phyloP scores from a whole-genome alignment of 257 asterid species.

The Ophiorrhiza pumila region DNA sequence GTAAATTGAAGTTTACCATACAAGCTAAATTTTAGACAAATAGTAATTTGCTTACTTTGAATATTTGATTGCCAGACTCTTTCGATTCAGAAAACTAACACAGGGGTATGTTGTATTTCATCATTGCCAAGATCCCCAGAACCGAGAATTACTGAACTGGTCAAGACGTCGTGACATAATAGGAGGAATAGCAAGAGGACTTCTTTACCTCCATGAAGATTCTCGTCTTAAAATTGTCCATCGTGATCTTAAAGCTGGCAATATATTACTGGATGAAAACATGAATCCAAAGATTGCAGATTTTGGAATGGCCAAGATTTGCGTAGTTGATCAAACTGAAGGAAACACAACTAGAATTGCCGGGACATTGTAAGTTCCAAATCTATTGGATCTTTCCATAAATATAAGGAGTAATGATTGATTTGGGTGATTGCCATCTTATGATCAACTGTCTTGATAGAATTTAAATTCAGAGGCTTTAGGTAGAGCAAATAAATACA shows the following conservation, averaged over 20 bases:
- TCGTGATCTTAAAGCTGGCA: slow-evolving; percentile 30
- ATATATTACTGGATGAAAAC: slow-evolving; percentile 20
- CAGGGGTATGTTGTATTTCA: neutral
- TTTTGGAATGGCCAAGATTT: slow-evolving; percentile 31
- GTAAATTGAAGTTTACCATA: no score
- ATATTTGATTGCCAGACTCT: neutral
- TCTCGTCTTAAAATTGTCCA: slow-evolving; percentile 22
- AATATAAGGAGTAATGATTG: neutral
- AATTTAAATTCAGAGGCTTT: no score
- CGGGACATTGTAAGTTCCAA: slow-evolving; percentile 26
- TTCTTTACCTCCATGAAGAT: slow-evolving; percentile 31
- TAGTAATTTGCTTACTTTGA: no score
- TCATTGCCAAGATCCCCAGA: slow-evolving; percentile 8
- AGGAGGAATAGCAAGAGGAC: slow-evolving; percentile 22
- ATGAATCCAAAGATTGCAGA: slow-evolving; percentile 31
- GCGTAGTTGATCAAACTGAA: slow-evolving; percentile 17
- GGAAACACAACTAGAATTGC: slow-evolving; percentile 18
- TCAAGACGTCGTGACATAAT: slow-evolving; percentile 18
- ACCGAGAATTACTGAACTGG: slow-evolving; percentile 9
- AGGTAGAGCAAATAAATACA: no score
- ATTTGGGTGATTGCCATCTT: no score
- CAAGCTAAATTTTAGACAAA: no score
- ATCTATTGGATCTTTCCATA: neutral
- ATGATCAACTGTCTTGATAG: no score
- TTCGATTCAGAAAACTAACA: neutral